phyloP scores from a whole-genome alignment of 2,329 filamentous ascomycete species.

The Cyphellophora attinorum region DNA sequence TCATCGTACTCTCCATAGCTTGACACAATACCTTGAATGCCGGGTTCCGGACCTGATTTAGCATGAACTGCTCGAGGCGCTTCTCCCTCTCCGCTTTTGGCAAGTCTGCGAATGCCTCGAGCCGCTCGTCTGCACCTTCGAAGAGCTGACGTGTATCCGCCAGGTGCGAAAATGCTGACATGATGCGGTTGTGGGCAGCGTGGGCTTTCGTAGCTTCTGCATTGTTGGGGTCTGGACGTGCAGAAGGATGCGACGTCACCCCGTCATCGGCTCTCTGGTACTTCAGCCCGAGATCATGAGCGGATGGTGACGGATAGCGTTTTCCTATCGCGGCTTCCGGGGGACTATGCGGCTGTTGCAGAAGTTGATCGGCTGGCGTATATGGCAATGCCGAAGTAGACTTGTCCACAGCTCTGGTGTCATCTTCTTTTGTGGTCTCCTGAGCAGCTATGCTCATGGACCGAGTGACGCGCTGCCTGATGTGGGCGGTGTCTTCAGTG shows the following conservation, averaged over 20 bases:
- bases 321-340: too few relatives aligned
- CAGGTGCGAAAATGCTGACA: too few relatives aligned
- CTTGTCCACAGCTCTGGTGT: background rate
- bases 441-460: background rate
- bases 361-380: slow-evolving; percentile 12
- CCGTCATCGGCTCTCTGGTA: too few relatives aligned
- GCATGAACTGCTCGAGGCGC: slow-evolving; percentile 1
- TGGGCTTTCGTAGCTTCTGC: too few relatives aligned
- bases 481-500: too few relatives aligned
- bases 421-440: background rate
- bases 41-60: background rate
- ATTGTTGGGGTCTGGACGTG: too few relatives aligned
- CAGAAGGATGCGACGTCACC: too few relatives aligned
- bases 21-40: background rate
- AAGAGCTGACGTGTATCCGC: too few relatives aligned
- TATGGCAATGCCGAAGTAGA: slow-evolving; percentile 4
- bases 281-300: too few relatives aligned
- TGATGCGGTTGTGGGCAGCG: too few relatives aligned
- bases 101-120: slow-evolving; percentile 4
- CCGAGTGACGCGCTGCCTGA: background rate
- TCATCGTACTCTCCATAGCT: background rate
- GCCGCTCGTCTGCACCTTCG: slow-evolving; percentile 1
- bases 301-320: too few relatives aligned
- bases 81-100: slow-evolving; percentile 1
- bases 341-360: too few relatives aligned